Evolutionary conservation across 2,329 filamentous ascomycete genomes (phyloP).

Genomic region (Xylariaceae sp.): DNA sequence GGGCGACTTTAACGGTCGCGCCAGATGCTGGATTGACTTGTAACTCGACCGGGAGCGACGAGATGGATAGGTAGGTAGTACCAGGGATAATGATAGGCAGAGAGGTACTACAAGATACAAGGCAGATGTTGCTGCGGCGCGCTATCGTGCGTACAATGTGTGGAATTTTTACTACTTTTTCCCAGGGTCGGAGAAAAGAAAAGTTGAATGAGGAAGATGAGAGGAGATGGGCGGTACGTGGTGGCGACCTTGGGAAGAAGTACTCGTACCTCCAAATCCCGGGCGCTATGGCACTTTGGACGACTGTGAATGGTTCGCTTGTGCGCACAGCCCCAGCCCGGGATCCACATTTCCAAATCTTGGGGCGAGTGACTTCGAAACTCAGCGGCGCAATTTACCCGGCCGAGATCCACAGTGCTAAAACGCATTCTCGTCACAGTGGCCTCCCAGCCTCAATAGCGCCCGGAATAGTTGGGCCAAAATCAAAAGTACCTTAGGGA

Average conservation of each 20-base stretch:
- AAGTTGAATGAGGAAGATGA: background rate
- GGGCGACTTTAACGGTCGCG: background rate
- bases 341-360: background rate
- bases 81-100: background rate
- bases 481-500: background rate
- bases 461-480: background rate
- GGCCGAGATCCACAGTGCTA: background rate
- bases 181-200: background rate
- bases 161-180: background rate
- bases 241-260: conserved; percentile 12
- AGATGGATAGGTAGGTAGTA: conserved; percentile 1
- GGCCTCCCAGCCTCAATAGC: background rate
- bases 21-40: background rate
- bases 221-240: conserved; percentile 10
- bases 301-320: conserved; percentile 6
- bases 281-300: background rate
- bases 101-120: background rate
- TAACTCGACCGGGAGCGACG: background rate
- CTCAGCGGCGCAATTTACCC: background rate
- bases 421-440: background rate
- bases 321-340: conserved; percentile 5
- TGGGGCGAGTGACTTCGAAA: background rate
- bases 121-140: background rate
- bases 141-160: background rate
- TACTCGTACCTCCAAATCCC: conserved; percentile 7